Percentiles rank a stretch among this genome's conserved stretches.
Conservation (phyloP, 495 filamentous ascomycete species). For the Xylaria longipes region DNA sequence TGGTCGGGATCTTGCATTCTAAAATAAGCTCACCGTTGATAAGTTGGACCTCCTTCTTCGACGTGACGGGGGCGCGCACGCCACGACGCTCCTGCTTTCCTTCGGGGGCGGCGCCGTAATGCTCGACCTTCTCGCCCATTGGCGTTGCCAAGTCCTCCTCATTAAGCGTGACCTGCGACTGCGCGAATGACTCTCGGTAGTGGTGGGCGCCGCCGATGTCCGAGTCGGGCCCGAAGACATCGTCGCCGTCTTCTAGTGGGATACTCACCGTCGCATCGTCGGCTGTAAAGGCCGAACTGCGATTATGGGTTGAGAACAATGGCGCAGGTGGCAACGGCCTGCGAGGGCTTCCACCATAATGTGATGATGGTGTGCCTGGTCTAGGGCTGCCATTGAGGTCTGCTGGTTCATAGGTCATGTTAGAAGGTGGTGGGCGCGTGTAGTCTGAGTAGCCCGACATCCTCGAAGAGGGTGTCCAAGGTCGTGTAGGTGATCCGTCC, state of each 20-base stretch:
- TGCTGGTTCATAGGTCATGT: conserved; percentile 77
- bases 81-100: conserved; percentile 84
- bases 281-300: conserved; percentile 46
- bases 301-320: conserved; percentile 66
- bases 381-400: conserved; percentile 89
- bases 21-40: conserved; percentile 97
- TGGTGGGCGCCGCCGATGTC: conserved; percentile 50
- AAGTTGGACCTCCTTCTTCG: conserved; percentile 90
- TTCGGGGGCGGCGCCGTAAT: conserved; percentile 88
- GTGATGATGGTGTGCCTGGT: conserved; percentile 86
- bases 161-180: conserved; percentile 59
- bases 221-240: conserved; percentile 71
- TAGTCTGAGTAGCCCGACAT: conserved; percentile 63
- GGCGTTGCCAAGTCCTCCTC: conserved; percentile 42
- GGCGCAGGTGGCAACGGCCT: conserved; percentile 92
- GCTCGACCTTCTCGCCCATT: conserved; percentile 63
- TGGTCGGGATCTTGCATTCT: conserved; percentile 99
- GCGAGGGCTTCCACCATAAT: conserved; percentile 83
- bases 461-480: conserved; percentile 76
- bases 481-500: conserved; percentile 59
- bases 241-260: conserved; percentile 58
- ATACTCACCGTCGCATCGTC: conserved; percentile 67
- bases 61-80: conserved; percentile 84
- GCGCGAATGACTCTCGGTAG: conserved; percentile 65
- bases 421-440: conserved; percentile 69